Evolutionary conservation across 2,329 filamentous ascomycete genomes (phyloP), one percentile per base, ranked within the genome.

Genomic region (Epichloe sylvatica): DNA sequence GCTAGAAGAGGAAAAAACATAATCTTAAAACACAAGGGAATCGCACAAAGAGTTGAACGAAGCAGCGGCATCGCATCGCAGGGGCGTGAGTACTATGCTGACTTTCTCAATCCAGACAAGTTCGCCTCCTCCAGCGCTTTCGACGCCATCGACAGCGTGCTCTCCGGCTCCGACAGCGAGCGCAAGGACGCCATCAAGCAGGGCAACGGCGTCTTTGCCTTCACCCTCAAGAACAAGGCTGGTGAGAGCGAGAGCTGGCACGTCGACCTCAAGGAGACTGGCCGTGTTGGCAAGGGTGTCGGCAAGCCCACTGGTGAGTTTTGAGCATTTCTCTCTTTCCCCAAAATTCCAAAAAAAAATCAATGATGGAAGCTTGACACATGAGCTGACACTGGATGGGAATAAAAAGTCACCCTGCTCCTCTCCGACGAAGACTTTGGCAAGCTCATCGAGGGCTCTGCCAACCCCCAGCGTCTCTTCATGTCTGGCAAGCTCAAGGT

Each of bases 401-500:
- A 7, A 7, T 2, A 34, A 36, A 25, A 52, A 92, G 91, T 97
- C 52, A 94, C 87, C n/a, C 78, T 97, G 43, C 68, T 76, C 5
- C 78, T 97, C 57, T 86, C 82, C 52, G 92, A 98, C 55, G 78
- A 80, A 51, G 88, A 97, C 70, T 98, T 98, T 64, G 80, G 73
- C 57, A 83, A 84, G 65, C 78, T 98, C 56, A 82, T 94, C 49
- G 63, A 75, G 37, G 92, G 92, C 65, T 88, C 94, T 74, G 88
- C 86, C 60, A 95, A 96, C 64, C 89, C 51, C 51, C 92, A 98
- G 76, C 82, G 83, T 59, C 73, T 98, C 56, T 96, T 97, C 73
- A 97, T 98, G 91, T 80, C 80, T n/a, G 92, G 92, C 61, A 96
- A 95, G 77, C 76, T 98, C 64, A 98, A 97, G 85, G 80, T 97